A percentile compares a stretch with the other conserved stretches of the same genome.
These are phyloP conservation scores for Pythium dissotocum DNA, from an alignment of 352 stramenopile genomes.

Conservation along the genomic window DNA sequence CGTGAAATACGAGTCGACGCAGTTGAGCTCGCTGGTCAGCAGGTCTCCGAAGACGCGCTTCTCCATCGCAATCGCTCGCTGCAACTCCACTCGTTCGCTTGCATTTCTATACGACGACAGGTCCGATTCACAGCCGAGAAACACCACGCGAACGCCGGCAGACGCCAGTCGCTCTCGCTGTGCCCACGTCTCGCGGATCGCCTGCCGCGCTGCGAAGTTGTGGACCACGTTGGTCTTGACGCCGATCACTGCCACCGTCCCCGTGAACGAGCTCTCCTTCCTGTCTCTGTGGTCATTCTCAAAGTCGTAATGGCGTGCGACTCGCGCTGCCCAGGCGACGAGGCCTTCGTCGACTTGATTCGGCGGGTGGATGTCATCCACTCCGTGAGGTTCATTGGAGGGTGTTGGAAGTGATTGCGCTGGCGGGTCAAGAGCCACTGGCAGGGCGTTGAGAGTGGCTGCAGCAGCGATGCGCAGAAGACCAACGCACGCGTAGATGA, in stretches of 20 bases:
- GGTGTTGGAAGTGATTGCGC: too few relatives aligned
- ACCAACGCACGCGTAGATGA: too few relatives aligned
- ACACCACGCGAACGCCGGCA: slow-evolving; percentile 21
- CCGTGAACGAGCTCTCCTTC: too few relatives aligned
- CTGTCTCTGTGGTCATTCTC: too few relatives aligned
- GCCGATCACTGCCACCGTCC: slow-evolving; percentile 23
- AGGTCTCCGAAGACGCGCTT: slow-evolving; percentile 21
- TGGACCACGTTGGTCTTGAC: slow-evolving; percentile 42
- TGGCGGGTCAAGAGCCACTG: too few relatives aligned
- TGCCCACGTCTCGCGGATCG: slow-evolving; percentile 38
- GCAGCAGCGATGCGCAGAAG: too few relatives aligned
- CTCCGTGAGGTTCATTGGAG: too few relatives aligned
- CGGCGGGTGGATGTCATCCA: too few relatives aligned
- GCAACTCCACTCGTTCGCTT: background rate
- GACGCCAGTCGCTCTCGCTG: slow-evolving; percentile 9
- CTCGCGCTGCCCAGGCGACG: too few relatives aligned
- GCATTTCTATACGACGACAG: background rate
- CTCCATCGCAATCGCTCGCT: slow-evolving; percentile 23
- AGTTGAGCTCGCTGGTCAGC: slow-evolving; percentile 13
- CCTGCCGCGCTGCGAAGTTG: slow-evolving; percentile 32
- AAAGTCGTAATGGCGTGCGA: too few relatives aligned
- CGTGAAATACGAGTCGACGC: slow-evolving; percentile 1
- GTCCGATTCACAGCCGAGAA: slow-evolving; percentile 37
- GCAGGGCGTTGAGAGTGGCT: too few relatives aligned
- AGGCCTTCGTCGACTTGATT: too few relatives aligned